These are phyloP conservation scores for Ettlia oleoabundans DNA, from an alignment of 139 green algal species.

Conservation along the genomic window DNA sequence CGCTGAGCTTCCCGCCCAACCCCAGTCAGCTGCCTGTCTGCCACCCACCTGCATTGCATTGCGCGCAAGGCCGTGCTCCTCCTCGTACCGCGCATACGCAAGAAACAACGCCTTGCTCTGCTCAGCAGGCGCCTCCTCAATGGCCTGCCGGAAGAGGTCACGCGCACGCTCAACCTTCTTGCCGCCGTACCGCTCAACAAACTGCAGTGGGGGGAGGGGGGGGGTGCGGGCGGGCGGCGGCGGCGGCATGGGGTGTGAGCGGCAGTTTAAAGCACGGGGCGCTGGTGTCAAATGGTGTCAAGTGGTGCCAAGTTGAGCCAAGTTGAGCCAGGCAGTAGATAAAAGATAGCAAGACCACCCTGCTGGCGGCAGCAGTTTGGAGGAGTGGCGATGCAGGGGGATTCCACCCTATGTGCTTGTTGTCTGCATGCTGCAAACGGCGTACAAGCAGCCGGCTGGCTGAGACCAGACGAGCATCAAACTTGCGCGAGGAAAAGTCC, in stretches of 20 bases:
- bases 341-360: too few species aligned
- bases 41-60: slow-evolving; percentile 85
- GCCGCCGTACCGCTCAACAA: slow-evolving; percentile 84
- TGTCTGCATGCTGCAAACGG: neutral
- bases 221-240: neutral
- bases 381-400: too few species aligned
- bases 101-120: slow-evolving; percentile 80
- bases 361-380: too few species aligned
- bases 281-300: too few species aligned
- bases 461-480: too few species aligned
- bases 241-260: neutral
- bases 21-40: neutral
- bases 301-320: too few species aligned
- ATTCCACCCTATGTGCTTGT: too few species aligned
- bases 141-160: slow-evolving; percentile 95
- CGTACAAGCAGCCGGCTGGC: too few species aligned
- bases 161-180: slow-evolving; percentile 94
- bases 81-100: slow-evolving; percentile 91
- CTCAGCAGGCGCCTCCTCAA: slow-evolving; percentile 60
- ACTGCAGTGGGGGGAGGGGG: slow-evolving; percentile 26
- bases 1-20: too few species aligned
- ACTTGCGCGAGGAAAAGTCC: too few species aligned
- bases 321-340: too few species aligned
- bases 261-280: too few species aligned
- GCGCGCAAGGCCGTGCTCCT: slow-evolving; percentile 89